Evolutionary conservation across 1,139 yeast genomes (phyloP).

Genomic region (Wickerhamomyces sp.): DNA sequence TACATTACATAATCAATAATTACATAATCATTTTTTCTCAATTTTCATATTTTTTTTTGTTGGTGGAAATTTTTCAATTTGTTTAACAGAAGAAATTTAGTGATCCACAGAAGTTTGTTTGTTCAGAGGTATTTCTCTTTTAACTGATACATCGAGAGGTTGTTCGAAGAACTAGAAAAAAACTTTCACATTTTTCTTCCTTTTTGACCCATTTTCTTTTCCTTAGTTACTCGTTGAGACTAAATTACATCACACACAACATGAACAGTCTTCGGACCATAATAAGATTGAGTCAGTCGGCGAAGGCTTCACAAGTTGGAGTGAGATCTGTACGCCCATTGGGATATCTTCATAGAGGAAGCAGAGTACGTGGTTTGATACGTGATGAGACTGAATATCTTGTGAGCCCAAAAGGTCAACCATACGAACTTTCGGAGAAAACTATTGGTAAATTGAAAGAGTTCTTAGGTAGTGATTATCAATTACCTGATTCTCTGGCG

Average conservation of each 20-base stretch:
- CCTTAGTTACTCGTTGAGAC: not conserved
- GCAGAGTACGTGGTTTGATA: conserved; percentile 67
- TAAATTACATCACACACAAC: not conserved
- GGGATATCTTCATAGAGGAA: conserved; percentile 45
- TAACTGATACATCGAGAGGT: not conserved
- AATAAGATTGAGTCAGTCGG: not conserved
- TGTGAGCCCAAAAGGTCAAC: conserved; percentile 50
- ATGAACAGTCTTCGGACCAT: conserved; percentile 4
- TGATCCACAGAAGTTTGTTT: too few species aligned
- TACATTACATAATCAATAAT: not conserved
- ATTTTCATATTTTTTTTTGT: not conserved
- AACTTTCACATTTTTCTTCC: not conserved
- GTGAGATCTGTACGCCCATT: conserved; percentile 12
- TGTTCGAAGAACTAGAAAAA: not conserved
- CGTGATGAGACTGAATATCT: conserved; percentile 69
- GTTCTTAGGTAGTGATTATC: conserved; percentile 47
- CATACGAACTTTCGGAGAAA: conserved; percentile 50
- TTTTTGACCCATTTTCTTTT: not conserved
- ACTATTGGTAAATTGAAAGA: conserved; percentile 45
- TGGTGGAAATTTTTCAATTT: not conserved
- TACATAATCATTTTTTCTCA: not conserved
- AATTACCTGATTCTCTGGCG: conserved; percentile 39
- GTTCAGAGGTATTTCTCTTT: not conserved
- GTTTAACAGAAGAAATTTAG: not conserved
- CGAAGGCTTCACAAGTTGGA: not conserved